These are phyloP conservation scores for Mycena alexandri DNA, from an alignment of 768 basidiomycete genomes.

Conservation along the genomic window DNA sequence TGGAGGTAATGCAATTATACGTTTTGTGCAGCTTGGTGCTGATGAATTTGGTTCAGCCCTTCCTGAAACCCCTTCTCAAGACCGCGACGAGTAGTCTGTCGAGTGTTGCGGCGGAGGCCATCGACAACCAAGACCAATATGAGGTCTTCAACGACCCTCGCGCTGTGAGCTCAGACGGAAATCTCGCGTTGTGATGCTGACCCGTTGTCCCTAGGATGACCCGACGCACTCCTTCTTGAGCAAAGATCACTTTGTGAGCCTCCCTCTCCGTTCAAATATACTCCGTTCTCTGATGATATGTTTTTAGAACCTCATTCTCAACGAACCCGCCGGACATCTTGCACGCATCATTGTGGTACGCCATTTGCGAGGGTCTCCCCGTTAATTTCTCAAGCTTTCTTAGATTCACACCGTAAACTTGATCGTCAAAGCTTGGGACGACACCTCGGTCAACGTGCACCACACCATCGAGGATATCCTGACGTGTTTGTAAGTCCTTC, in stretches of 20 bases:
- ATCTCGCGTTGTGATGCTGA: slow-evolving; percentile 5
- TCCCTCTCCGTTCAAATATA: not conserved
- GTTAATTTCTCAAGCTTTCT: not conserved
- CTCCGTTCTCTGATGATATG: slow-evolving; percentile 33
- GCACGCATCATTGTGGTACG: slow-evolving; percentile 76
- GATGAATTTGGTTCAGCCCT: slow-evolving; percentile 61
- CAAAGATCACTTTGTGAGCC: slow-evolving; percentile 89
- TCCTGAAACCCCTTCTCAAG: slow-evolving; percentile 83
- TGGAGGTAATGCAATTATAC: slow-evolving; percentile 65
- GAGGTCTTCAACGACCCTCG: slow-evolving; percentile 89
- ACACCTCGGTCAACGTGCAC: slow-evolving; percentile 69
- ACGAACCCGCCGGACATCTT: slow-evolving; percentile 84
- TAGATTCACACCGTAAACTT: slow-evolving; percentile 74
- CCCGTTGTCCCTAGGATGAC: slow-evolving; percentile 67
- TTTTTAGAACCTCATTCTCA: slow-evolving; percentile 78
- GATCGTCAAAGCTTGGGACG: slow-evolving; percentile 89
- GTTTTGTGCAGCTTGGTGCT: not conserved
- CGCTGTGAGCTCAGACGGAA: slow-evolving; percentile 59
- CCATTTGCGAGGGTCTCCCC: not conserved
- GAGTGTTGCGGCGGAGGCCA: slow-evolving; percentile 79
- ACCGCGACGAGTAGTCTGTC: slow-evolving; percentile 74
- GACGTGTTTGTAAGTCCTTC: slow-evolving; percentile 70
- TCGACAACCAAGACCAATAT: slow-evolving; percentile 85
- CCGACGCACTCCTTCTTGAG: slow-evolving; percentile 92
- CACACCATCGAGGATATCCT: slow-evolving; percentile 72